A percentile compares a stretch with the other conserved stretches of the same genome.
Evolutionary conservation across 441 rosid species (phyloP).

Genomic region (Pelargonium exstipulatum): DNA sequence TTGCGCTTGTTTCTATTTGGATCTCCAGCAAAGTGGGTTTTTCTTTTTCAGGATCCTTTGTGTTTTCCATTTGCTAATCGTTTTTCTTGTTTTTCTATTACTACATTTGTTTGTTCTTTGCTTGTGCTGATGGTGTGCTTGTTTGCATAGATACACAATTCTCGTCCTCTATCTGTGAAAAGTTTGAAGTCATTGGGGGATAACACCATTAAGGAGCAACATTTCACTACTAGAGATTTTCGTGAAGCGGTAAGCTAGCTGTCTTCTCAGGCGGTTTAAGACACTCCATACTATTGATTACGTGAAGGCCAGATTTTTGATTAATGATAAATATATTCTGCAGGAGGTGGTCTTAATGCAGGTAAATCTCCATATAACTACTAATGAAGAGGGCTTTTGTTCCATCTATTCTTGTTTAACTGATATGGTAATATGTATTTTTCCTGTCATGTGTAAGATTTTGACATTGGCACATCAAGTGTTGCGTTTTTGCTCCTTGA

Average conservation of each 20-base stretch:
- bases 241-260: slow-evolving; percentile 56
- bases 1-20: slow-evolving; percentile 64
- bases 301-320: slow-evolving; percentile 14
- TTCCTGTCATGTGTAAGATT: neutral
- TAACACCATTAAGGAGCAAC: slow-evolving; percentile 46
- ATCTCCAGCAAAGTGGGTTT: slow-evolving; percentile 59
- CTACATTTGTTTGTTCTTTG: neutral
- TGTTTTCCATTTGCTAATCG: neutral
- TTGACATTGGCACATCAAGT: neutral
- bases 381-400: slow-evolving; percentile 7
- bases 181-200: slow-evolving; percentile 52
- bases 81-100: slow-evolving; percentile 3
- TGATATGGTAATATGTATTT: slow-evolving; percentile 17
- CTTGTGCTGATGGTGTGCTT: slow-evolving; percentile 5
- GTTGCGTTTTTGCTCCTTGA: neutral
- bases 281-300: neutral
- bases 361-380: slow-evolving; percentile 33
- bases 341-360: slow-evolving; percentile 68
- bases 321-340: slow-evolving; percentile 12
- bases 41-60: neutral
- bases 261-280: neutral
- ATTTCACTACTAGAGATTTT: slow-evolving; percentile 58
- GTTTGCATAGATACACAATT: slow-evolving; percentile 52
- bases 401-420: slow-evolving; percentile 1
- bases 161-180: slow-evolving; percentile 44